These are phyloP conservation scores for Pleurotus djamor DNA, from an alignment of 768 basidiomycete genomes.

Conservation along the genomic window DNA sequence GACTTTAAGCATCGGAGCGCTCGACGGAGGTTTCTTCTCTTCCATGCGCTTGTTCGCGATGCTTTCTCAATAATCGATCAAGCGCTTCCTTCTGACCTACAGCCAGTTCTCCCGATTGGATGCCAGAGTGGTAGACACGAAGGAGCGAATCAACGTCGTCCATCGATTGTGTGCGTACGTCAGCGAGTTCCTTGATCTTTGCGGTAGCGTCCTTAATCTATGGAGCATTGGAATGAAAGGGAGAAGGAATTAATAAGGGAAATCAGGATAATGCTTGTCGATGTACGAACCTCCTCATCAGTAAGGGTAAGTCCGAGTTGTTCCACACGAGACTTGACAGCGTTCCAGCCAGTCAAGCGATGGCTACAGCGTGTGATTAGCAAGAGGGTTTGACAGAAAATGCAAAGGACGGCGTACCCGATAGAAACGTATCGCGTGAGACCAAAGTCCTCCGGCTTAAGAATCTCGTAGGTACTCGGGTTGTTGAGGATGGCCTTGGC, in stretches of 20 bases:
- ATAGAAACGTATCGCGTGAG: constrained; percentile 97
- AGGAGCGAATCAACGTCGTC: constrained; percentile 98
- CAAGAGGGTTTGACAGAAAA: neutral
- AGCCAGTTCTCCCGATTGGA: constrained; percentile 87
- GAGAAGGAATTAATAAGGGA: neutral
- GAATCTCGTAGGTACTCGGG: constrained; percentile 98
- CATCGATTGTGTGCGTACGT: constrained; percentile 98
- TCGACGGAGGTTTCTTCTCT: constrained; percentile 7
- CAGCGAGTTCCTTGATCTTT: constrained; percentile 99
- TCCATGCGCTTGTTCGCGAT: constrained; percentile 41
- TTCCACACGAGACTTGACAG: constrained; percentile 99
- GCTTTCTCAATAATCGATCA: constrained; percentile 81
- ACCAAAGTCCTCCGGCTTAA: constrained; percentile 99
- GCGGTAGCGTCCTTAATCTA: constrained; percentile 97
- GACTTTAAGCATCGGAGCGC: neutral
- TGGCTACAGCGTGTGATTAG: constrained; percentile 45
- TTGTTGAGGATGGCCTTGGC: constrained; percentile 99
- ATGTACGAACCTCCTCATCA: constrained; percentile 75
- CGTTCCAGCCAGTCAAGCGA: constrained; percentile 98
- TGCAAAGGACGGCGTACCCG: constrained; percentile 49
- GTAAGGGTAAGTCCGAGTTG: constrained; percentile 88
- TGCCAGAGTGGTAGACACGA: constrained; percentile 93
- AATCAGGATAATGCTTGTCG: neutral
- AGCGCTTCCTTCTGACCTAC: constrained; percentile 94
- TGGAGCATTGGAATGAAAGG: neutral